phyloP scores from a whole-genome alignment of 1,139 yeast genomes.

The Protomyces pachydermus region DNA sequence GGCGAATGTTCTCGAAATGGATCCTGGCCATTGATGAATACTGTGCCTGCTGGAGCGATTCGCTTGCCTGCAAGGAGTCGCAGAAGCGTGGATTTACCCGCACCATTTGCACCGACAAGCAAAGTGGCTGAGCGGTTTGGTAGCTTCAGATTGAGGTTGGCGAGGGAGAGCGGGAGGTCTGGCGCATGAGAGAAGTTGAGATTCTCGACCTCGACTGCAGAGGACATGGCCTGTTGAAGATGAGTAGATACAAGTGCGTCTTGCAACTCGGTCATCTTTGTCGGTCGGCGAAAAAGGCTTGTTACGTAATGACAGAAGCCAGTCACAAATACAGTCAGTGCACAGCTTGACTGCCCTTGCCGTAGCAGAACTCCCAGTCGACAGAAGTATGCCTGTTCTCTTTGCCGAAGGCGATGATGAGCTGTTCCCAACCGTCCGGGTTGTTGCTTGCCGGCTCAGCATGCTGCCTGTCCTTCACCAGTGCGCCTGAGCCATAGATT shows the following conservation, averaged over 20 bases:
- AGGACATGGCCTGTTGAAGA: neutral
- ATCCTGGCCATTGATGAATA: slow-evolving; percentile 67
- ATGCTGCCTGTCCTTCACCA: neutral
- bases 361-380: neutral
- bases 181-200: slow-evolving; percentile 65
- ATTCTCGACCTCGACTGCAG: slow-evolving; percentile 56
- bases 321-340: neutral
- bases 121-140: slow-evolving; percentile 72
- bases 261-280: neutral
- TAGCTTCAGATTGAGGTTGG: slow-evolving; percentile 55
- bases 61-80: slow-evolving; percentile 87
- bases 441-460: neutral
- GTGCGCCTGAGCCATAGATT: slow-evolving; percentile 32
- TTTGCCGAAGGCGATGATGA: neutral
- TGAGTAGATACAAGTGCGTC: neutral
- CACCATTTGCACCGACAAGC: slow-evolving; percentile 91
- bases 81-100: slow-evolving; percentile 87
- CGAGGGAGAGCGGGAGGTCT: slow-evolving; percentile 62
- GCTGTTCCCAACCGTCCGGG: neutral
- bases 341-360: slow-evolving; percentile 4
- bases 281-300: neutral
- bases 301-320: neutral
- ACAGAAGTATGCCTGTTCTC: neutral
- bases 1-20: slow-evolving; percentile 66
- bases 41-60: slow-evolving; percentile 64